phyloP scores from a whole-genome alignment of 345 rosid species.

The Turritis glabra region DNA sequence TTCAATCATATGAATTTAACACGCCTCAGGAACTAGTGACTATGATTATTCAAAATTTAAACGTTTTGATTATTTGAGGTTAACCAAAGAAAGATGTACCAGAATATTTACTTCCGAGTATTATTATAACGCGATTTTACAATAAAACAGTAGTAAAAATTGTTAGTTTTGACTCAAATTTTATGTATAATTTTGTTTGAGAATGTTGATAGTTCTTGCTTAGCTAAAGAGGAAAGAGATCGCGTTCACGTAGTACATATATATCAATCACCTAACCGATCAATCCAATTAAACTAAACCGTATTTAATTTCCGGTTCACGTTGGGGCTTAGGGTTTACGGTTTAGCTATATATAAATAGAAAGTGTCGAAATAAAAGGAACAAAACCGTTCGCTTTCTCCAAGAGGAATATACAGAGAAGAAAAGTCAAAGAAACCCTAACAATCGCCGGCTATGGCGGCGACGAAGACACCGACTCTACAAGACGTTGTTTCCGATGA shows the following conservation, averaged over 20 bases:
- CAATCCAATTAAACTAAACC: neutral
- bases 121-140: too few relatives aligned
- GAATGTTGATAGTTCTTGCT: neutral
- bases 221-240: neutral
- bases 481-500: neutral
- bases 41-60: too few relatives aligned
- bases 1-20: too few relatives aligned
- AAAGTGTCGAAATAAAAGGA: neutral
- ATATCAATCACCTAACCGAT: neutral
- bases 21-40: too few relatives aligned
- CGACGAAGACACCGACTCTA: neutral
- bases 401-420: neutral
- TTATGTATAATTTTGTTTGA: neutral
- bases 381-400: too few relatives aligned
- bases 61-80: too few relatives aligned
- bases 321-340: neutral
- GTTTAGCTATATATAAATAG: neutral
- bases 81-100: too few relatives aligned
- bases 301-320: neutral
- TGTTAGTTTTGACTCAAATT: too few relatives aligned
- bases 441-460: neutral
- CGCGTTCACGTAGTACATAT: neutral
- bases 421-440: neutral
- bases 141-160: too few relatives aligned
- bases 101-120: too few relatives aligned